Evolutionary conservation across 805 yeast species (phyloP), one percentile per base, ranked within the genome.

Genomic region (Ogataea populi-albae): DNA sequence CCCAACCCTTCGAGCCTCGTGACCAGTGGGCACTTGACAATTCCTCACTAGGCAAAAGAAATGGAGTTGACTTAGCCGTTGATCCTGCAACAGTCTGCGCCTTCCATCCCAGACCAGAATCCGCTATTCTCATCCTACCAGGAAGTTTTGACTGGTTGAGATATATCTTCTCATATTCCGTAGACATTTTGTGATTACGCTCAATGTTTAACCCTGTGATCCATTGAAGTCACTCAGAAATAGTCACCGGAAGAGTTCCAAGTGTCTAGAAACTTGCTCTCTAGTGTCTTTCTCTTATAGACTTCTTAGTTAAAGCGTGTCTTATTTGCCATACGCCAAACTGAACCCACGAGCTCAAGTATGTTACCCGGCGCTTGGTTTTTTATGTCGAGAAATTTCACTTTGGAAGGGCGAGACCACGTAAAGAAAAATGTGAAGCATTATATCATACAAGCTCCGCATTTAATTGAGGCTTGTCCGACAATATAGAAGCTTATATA

Each of bases 101-200:
- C 57, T 91, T 91, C 99, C 99, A 93, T 30, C 99, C 99, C 19
- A 93, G 72, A 32, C 99, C 99, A n/a, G 94, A 80, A 45, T 85
- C 93, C 10, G 97, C 96, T 45, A 93, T 77, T 64, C 98, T 86
- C 73, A 91, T 81, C 50, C 94, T 81, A 17, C 99, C 99, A 30
- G 77, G 75, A 25, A 73, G 69, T 49, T 79, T 79, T 36, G 95
- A 85, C 61, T 85, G 95, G 62, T 93, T 89, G 59, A 87, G 68
- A 59, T 86, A 89, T 46, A 93, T 87, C 59, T 82, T 80, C 56
- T 93, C 98, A 60, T 86, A 93, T 62, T 91, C 97, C 12, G 57
- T 52, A 8, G 65, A 59, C 65, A 60, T 48, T 9, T 15, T 41
- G 27, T n/a, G n/a, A n/a, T n/a, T n/a, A n/a, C n/a, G n/a, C n/a